Conservation (phyloP, 2,329 filamentous ascomycete genomes). For the Epichloe brachyelytri region DNA sequence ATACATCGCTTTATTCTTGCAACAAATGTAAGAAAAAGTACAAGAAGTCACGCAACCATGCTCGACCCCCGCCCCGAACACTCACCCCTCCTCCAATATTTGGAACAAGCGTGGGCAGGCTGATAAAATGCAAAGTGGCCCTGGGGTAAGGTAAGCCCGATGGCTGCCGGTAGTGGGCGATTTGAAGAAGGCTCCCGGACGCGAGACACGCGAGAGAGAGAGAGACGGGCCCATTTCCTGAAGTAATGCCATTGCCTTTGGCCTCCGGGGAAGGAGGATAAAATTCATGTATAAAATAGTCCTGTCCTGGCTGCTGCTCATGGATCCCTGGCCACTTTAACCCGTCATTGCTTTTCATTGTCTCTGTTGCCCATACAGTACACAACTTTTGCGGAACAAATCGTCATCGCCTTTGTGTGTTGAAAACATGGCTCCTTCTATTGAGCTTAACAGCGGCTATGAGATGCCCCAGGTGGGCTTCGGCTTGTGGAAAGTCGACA, state of each 20-base stretch:
- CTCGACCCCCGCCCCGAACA: too few relatives aligned
- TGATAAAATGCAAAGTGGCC: slow-evolving; percentile 1
- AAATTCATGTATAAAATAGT: background rate
- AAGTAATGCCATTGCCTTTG: background rate
- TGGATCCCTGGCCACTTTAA: background rate
- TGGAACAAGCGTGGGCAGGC: background rate
- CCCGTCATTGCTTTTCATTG: background rate
- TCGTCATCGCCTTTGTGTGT: background rate
- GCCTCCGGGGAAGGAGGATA: background rate
- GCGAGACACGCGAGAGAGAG: too few relatives aligned
- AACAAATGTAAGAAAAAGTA: too few relatives aligned
- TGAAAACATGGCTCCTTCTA: slow-evolving; percentile 20
- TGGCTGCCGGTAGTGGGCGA: too few relatives aligned
- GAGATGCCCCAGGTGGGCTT: slow-evolving; percentile 68
- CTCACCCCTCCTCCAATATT: background rate
- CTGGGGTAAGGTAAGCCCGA: background rate
- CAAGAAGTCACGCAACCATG: background rate
- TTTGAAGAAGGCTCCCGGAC: too few relatives aligned
- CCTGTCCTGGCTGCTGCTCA: background rate
- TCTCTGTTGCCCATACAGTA: background rate
- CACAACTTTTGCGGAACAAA: background rate
- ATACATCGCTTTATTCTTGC: too few relatives aligned
- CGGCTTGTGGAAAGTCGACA: slow-evolving; percentile 74
- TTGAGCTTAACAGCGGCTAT: slow-evolving; percentile 52
- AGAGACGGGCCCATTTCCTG: background rate